Evolutionary conservation across 2,329 filamentous ascomycete species (phyloP).

Genomic region (Trichoderma atrobrunneum): DNA sequence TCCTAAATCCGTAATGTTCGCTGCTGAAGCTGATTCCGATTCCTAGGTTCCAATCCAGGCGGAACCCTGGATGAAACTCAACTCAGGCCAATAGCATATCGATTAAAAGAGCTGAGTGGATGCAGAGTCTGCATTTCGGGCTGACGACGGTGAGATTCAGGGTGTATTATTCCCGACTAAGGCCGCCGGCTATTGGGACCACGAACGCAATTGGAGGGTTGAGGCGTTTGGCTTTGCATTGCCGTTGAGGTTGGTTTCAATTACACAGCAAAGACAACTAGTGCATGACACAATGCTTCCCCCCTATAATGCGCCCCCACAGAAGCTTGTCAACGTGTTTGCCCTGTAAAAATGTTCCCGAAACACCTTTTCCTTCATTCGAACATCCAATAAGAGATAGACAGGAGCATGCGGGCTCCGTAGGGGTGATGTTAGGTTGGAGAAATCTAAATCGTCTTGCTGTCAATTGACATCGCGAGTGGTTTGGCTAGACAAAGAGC

Average conservation of each 20-base stretch:
- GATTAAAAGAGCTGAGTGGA: not conserved
- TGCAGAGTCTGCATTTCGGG: not conserved
- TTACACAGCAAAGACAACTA: not conserved
- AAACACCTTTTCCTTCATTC: not conserved
- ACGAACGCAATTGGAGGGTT: conserved; percentile 3
- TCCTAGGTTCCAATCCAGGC: not conserved
- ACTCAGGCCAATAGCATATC: not conserved
- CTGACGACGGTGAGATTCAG: conserved; percentile 6
- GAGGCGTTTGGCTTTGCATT: not conserved
- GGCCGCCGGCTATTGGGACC: not conserved
- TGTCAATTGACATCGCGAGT: not conserved
- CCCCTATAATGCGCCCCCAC: not conserved
- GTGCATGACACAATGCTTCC: not conserved
- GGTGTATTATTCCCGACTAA: conserved; percentile 10
- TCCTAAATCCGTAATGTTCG: not conserved
- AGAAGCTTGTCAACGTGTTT: not conserved
- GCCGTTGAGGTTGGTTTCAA: not conserved
- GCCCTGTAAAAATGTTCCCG: not conserved
- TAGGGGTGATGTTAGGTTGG: not conserved
- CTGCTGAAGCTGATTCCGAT: not conserved
- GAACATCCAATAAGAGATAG: not conserved
- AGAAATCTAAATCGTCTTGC: not conserved
- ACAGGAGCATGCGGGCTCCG: not conserved
- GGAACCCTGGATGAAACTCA: not conserved
- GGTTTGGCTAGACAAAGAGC: not conserved